These are phyloP conservation scores for Ensete glaucum DNA, from an alignment of 176 grass and related monocot species.

Conservation along the genomic window DNA sequence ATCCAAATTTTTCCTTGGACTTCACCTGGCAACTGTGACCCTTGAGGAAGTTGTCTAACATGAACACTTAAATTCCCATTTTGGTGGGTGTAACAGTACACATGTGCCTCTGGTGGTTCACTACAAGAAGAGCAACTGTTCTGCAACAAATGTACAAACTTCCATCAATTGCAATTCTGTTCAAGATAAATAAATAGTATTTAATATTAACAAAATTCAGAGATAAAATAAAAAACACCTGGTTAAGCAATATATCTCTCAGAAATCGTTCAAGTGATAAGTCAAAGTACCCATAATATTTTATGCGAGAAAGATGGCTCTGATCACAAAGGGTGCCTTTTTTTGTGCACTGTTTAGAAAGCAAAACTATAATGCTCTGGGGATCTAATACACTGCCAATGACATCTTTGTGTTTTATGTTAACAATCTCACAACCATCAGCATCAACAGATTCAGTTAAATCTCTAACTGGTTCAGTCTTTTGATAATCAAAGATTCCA, in stretches of 20 bases:
- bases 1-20: conserved; percentile 81
- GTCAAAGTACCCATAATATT: conserved; percentile 81
- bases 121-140: conserved; percentile 64
- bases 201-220: not conserved
- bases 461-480: not conserved
- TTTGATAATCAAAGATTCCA: not conserved
- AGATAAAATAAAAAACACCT: conserved; percentile 30
- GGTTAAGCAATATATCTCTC: conserved; percentile 55
- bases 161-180: not conserved
- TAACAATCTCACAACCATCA: not conserved
- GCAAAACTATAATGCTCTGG: conserved; percentile 69
- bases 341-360: conserved; percentile 58
- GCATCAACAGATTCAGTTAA: not conserved
- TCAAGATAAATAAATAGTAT: not conserved
- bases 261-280: conserved; percentile 67
- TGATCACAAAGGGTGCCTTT: conserved; percentile 61
- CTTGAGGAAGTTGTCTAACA: conserved; percentile 45
- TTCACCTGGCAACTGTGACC: conserved; percentile 45
- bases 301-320: conserved; percentile 62
- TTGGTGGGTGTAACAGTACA: conserved; percentile 75
- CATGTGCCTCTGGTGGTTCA: conserved; percentile 71
- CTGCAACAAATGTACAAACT: conserved; percentile 28
- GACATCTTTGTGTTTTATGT: conserved; percentile 3
- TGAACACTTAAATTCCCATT: conserved; percentile 68
- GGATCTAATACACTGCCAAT: conserved; percentile 42